These are phyloP conservation scores for Globisporangium radiosum DNA, from an alignment of 352 stramenopile genomes.

Conservation along the genomic window DNA sequence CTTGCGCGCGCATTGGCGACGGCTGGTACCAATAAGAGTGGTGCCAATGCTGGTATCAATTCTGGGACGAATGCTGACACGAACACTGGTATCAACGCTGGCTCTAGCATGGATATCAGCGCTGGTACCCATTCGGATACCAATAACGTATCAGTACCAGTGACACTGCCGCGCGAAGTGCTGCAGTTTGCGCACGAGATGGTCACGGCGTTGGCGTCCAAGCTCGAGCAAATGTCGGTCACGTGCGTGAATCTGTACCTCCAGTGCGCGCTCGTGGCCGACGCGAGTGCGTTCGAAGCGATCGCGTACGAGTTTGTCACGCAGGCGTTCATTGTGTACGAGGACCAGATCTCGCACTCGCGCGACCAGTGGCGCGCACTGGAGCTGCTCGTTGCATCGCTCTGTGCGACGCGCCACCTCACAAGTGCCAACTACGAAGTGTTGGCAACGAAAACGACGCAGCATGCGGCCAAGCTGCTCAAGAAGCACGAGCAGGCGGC, in stretches of 20 bases:
- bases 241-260: slow-evolving; percentile 92
- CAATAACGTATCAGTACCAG: too few relatives aligned
- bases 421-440: slow-evolving; percentile 90
- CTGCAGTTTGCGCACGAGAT: slow-evolving; percentile 98
- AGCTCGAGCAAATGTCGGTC: slow-evolving; percentile 64
- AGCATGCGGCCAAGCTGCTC: slow-evolving; percentile 94
- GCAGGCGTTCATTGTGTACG: slow-evolving; percentile 95
- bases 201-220: slow-evolving; percentile 88
- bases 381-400: slow-evolving; percentile 83
- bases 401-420: slow-evolving; percentile 79
- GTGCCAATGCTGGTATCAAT: neutral
- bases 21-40: slow-evolving; percentile 8
- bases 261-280: slow-evolving; percentile 88
- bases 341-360: slow-evolving; percentile 93
- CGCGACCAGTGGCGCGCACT: slow-evolving; percentile 87
- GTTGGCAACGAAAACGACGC: slow-evolving; percentile 95
- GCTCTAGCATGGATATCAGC: too few relatives aligned
- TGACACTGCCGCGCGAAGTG: slow-evolving; percentile 86
- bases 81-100: too few relatives aligned
- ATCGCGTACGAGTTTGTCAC: slow-evolving; percentile 97
- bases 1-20: slow-evolving; percentile 57
- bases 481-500: slow-evolving; percentile 95
- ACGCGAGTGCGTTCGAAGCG: slow-evolving; percentile 77
- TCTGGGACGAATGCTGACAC: too few relatives aligned
- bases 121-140: too few relatives aligned